Percentiles rank a stretch among this genome's conserved stretches.
These are phyloP conservation scores for Volvox reticuliferus DNA, from an alignment of 139 green algal species.

Conservation along the genomic window DNA sequence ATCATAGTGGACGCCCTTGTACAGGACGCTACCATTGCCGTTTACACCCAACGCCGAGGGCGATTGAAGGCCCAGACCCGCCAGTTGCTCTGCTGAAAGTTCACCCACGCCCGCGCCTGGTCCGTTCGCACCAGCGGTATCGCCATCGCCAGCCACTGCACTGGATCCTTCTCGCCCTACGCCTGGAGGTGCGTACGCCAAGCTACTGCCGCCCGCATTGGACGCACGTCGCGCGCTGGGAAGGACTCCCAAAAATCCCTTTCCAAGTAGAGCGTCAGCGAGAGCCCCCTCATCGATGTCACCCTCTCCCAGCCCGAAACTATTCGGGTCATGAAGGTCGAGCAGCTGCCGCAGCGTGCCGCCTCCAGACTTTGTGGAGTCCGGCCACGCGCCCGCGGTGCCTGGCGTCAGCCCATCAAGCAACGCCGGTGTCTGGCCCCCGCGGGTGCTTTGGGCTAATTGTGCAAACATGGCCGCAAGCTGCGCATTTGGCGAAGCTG, in stretches of 20 bases:
- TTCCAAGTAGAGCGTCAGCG: conserved; percentile 18
- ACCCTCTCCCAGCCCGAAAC: neutral
- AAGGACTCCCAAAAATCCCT: conserved; percentile 15
- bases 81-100: conserved; percentile 37
- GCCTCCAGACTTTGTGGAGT: conserved; percentile 26
- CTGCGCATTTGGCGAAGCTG: conserved; percentile 44
- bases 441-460: conserved; percentile 45
- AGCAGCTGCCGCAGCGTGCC: conserved; percentile 30
- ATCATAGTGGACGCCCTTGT: conserved; percentile 58
- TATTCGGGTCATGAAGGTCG: neutral
- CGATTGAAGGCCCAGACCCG: conserved; percentile 36
- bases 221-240: conserved; percentile 31
- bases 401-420: conserved; percentile 44
- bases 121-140: neutral
- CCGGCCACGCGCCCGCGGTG: neutral
- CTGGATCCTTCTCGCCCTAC: neutral
- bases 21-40: conserved; percentile 36
- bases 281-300: conserved; percentile 1
- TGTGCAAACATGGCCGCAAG: conserved; percentile 54
- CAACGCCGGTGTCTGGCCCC: conserved; percentile 20
- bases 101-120: neutral
- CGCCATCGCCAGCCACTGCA: neutral
- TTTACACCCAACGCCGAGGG: neutral
- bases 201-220: neutral
- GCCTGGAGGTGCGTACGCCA: neutral